Base-by-base conservation (phyloP, 2,329 filamentous ascomycete species). In the Bipolaris bicolor region DNA sequence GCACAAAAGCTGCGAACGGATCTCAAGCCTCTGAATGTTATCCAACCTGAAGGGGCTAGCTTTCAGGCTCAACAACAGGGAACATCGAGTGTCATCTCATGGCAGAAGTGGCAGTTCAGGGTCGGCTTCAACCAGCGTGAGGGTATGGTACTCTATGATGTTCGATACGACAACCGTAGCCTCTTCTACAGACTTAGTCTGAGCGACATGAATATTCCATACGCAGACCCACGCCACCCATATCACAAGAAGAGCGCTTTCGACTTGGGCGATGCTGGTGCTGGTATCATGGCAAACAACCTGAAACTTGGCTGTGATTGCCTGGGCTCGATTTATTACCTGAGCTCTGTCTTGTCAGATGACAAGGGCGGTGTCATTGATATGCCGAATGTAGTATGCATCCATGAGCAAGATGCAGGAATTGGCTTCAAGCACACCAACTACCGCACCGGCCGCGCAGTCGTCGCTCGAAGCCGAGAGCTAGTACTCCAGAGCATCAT, bases 381-480 rank as follows among this genome's bases (percentile, higher is more conserved):
- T 1, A 83, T 89, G 79, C 83, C 86, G n/a, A 90, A 90, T 57
- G 84, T 86, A 11, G 79, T 90, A 36, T 90, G 88, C 68, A 81
- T 90, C 48, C 88, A 90, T 69, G 88, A 90, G 69, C 87, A 90
- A 73, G 88, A 90, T 63, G 84, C 81, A 22, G 88, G 88, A 3
- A 86, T 89, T 55, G 85, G 85, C 39, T 88, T 87, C 82, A 90
- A 90, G 69, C 88, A 90, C 75, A 90, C 86, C 47, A 90, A 90
- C 73, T 88, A 89, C 76, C 80, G 88, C 9, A 89, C 86, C 5
- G 84, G 83, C 0, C 80, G 86, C 9, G 86, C 88, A 1, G 87
- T 85, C 0, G 81, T 89, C 4, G 83, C 84, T 16, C 83, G 88
- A 18, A 86, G 84, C 61, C 81, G 88, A 24, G 86, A 90, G 69